Base-by-base conservation (phyloP, 225 moss, liverwort and hornwort species). In the Straminergon stramineum region DNA sequence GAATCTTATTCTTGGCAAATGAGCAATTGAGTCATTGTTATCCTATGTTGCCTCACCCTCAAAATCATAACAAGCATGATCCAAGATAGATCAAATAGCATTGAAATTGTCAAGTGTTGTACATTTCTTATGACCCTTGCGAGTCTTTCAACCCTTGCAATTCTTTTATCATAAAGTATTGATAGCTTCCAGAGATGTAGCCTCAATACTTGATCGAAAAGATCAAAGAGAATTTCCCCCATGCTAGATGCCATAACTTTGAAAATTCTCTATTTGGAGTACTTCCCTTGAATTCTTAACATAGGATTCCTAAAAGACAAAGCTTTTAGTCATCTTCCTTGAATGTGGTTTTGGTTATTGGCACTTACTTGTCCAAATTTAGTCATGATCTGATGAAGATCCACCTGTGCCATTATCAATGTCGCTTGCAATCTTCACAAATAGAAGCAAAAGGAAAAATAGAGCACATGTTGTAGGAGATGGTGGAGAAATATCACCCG, bases 381-480 rank as follows among this genome's bases (percentile, higher is more conserved):
- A 89, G 21, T 92, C 76, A 30, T n/a, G 78, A 51, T 89, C 45
- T 18, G 73, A 60, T 7, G 93, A 57, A 92, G 93, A 61, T 48
- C 67, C 71, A 18, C 27, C 5, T 14, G 64, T 7, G 37, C 11
- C 17, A 1, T 90, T 90, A 66, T 92, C 94, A 57, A 90, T 69
- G 53, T 91, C 94, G 2, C 92, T 89, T 70, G 94, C 92, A 26
- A 94, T 88, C 87, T 91, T 94, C 12, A 94, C 92, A 65, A 94
- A 94, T 74, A 92, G 30, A 62, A 94, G 92, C 48, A 92, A 65
- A 67, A 94, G 90, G 82, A 94, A 94, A 74, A 94, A 90, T 35
- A 92, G 85, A 82, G 90, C 91, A 57, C 94, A 94, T 35, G 91
- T 45, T 61, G 91, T 89, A 45, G 91, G 92, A 84, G 92, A 92